Percentiles rank a stretch among this genome's conserved stretches.
phyloP scores from a whole-genome alignment of 2,329 filamentous ascomycete genomes.

The Xylaria sp. region DNA sequence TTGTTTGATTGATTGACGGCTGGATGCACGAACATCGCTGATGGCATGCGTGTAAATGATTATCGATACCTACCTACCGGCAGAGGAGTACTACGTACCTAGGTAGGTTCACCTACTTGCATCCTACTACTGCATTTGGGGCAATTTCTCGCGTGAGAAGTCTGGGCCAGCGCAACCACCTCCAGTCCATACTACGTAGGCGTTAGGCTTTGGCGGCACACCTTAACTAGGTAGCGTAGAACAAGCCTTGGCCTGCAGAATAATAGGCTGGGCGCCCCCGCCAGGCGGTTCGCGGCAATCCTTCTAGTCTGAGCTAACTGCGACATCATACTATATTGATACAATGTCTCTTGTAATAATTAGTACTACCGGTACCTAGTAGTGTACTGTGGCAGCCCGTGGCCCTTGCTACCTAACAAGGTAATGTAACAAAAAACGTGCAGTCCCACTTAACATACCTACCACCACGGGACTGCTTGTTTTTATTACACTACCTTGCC shows the following conservation, averaged over 20 bases:
- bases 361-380: neutral
- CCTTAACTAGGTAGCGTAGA: neutral
- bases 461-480: too few relatives aligned
- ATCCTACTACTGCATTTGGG: slow-evolving; percentile 40
- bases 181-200: too few relatives aligned
- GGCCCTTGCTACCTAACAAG: neutral
- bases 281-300: slow-evolving; percentile 44
- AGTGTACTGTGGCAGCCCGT: neutral
- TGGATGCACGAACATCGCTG: slow-evolving; percentile 1
- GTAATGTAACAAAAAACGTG: too few relatives aligned
- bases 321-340: slow-evolving; percentile 2
- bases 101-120: neutral
- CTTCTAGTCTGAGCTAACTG: slow-evolving; percentile 37
- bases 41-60: slow-evolving; percentile 13
- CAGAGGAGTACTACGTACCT: neutral
- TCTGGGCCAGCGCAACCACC: neutral
- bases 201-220: neutral
- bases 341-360: neutral
- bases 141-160: slow-evolving; percentile 47
- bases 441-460: too few relatives aligned
- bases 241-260: slow-evolving; percentile 16
- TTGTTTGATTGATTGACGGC: neutral
- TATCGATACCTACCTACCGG: neutral
- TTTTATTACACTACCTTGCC: too few relatives aligned
- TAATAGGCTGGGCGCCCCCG: slow-evolving; percentile 23